Evolutionary conservation across 805 yeast genomes (phyloP), one percentile per base, ranked within the genome.

Genomic region (Starmera pachycereana): DNA sequence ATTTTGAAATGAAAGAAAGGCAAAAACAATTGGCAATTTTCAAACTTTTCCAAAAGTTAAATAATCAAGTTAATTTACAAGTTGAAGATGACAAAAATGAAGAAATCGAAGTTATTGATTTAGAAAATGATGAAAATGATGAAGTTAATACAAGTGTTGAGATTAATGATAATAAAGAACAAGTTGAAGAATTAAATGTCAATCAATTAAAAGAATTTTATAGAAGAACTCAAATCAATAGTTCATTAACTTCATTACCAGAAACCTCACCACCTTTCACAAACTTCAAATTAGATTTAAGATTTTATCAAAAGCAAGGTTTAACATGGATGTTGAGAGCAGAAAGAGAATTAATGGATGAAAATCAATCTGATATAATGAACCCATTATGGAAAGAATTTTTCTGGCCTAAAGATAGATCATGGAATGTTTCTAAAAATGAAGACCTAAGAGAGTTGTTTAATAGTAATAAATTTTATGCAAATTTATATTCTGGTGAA

Each of bases 321-420:
- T 61, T 87, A 28, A 76, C 89, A 1, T 88, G 96, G 96, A 81
- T 88, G 90, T 60, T 87, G n/a, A 70, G 77, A 29, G 66, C 90
- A 41, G 96, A 88, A 53, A 69, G 73, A 32, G 88, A 81, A 46
- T 60, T 71, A 44, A 46, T 44, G 4, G 61, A 47, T 37, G 63
- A 43, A 48, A 68, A 38, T 51, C 68, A 68, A 28, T 72, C 69
- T 6, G 80, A 76, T 3, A 62, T 75, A 32, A 71, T 82, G 63
- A 84, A 88, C 52, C 97, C 97, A 0, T 60, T 89, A 25, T 89
- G 97, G 97, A 78, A 75, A 40, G 76, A 76, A 39, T 81, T 75
- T 50, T 62, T 60, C 44, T 89, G 94, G 92, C 96, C 96, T 0
- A 62, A 52, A 16, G 70, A 70, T 41, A 58, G 61, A 37, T 63